These are phyloP conservation scores for Gleditsia sinensis DNA, from an alignment of 306 rosid genomes.

Conservation along the genomic window DNA sequence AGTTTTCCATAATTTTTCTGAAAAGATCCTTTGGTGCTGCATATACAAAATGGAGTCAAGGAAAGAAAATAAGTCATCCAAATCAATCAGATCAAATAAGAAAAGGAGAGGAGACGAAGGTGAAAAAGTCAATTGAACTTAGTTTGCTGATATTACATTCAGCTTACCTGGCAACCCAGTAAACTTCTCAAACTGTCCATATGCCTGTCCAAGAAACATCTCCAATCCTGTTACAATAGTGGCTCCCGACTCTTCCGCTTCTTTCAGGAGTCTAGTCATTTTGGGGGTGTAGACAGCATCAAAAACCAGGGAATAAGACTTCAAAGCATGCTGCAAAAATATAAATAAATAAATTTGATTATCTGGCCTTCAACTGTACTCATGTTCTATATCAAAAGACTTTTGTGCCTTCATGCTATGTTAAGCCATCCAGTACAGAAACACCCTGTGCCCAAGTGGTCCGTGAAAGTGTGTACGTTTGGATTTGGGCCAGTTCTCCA, in stretches of 20 bases:
- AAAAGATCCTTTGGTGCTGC: slow-evolving; percentile 85
- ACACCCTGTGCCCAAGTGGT: not conserved
- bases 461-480: slow-evolving; percentile 8
- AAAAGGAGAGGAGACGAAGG: not conserved
- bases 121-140: slow-evolving; percentile 10
- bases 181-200: slow-evolving; percentile 74
- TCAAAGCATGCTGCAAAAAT: slow-evolving; percentile 71
- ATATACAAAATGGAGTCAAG: slow-evolving; percentile 34
- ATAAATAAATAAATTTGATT: slow-evolving; percentile 12
- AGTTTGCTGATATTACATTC: not conserved
- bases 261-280: slow-evolving; percentile 80
- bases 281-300: slow-evolving; percentile 93
- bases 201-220: slow-evolving; percentile 93
- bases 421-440: slow-evolving; percentile 24
- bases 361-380: slow-evolving; percentile 33
- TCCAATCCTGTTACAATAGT: slow-evolving; percentile 70
- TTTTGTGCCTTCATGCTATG: slow-evolving; percentile 9
- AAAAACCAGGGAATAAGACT: slow-evolving; percentile 72
- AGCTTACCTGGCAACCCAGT: slow-evolving; percentile 89
- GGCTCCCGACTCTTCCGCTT: slow-evolving; percentile 91
- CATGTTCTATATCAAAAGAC: slow-evolving; percentile 21
- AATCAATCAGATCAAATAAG: slow-evolving; percentile 28
- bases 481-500: slow-evolving; percentile 11
- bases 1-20: slow-evolving; percentile 58
- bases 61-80: slow-evolving; percentile 26